Conservation (phyloP, 192 early-diverging fungal species). For the Pilaira anomala region DNA sequence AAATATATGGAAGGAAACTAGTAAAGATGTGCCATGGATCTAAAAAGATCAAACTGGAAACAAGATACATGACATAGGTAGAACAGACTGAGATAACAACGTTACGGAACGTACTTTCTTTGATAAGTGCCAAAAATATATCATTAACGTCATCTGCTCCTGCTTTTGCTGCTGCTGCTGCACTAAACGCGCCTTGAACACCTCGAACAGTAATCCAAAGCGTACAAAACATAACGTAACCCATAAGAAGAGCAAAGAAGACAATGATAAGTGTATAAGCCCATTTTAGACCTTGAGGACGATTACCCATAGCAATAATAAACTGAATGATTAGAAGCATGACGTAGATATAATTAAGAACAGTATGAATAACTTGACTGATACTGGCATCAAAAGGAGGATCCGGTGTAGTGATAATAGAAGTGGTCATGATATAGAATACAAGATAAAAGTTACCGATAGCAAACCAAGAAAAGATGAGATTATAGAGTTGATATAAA, state of each 20-base stretch:
- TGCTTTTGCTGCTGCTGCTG: not conserved
- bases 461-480: slow-evolving; percentile 65
- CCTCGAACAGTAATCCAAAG: slow-evolving; percentile 30
- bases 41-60: slow-evolving; percentile 58
- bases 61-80: slow-evolving; percentile 68
- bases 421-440: slow-evolving; percentile 78
- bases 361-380: slow-evolving; percentile 31
- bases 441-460: slow-evolving; percentile 86
- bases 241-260: slow-evolving; percentile 54
- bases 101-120: slow-evolving; percentile 47
- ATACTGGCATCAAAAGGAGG: slow-evolving; percentile 36
- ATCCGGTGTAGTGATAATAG: slow-evolving; percentile 36
- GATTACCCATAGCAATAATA: slow-evolving; percentile 91
- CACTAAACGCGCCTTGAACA: slow-evolving; percentile 9
- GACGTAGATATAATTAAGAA: slow-evolving; percentile 50
- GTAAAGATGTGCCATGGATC: slow-evolving; percentile 83
- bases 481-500: slow-evolving; percentile 63
- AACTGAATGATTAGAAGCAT: slow-evolving; percentile 77
- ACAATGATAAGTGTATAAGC: slow-evolving; percentile 73
- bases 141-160: slow-evolving; percentile 20
- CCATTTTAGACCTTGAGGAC: slow-evolving; percentile 85
- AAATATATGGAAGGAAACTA: slow-evolving; percentile 63
- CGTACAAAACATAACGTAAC: slow-evolving; percentile 36
- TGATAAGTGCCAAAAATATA: slow-evolving; percentile 35
- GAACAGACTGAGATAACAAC: slow-evolving; percentile 56